Base-by-base conservation (phyloP, 2,329 filamentous ascomycete species). In the Ophiostoma sp. region DNA sequence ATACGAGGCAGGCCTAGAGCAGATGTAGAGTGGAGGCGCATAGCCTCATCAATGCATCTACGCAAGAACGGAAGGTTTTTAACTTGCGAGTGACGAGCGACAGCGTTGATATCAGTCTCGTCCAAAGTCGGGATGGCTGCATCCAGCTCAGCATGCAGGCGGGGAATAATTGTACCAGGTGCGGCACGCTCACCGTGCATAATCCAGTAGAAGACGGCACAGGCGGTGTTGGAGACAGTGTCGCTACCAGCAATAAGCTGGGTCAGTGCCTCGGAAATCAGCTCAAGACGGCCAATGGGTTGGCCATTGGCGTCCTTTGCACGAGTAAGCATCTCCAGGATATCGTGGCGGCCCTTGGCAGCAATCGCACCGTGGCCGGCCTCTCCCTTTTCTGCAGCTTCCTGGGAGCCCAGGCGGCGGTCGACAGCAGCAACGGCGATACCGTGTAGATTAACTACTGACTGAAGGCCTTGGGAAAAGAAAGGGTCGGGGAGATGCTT, bases 171-270 rank as follows among this genome's bases (percentile, higher is more conserved):
- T 3, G 67, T 66, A 48, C 72, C 72, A 5, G 72, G 72, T 1
- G 31, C 23, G 11, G 69, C 68, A 17, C 70, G 68, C 54, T 73
- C 72, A 23, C 72, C 72, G 20, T 73, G 69, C 27, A 73, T 71
- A 54, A 73, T 73, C 72, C 72, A 73, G 65, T 72, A 73, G 36
- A 70, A 62, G 31, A 72, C 67, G 10, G 72, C 72, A 31, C 72
- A 73, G 5, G 72, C 67, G 4, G 72, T 73, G 67, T 73, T 73
- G 57, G 72, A 73, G 31, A 73, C 72, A 57, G 72, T 73, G 66
- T 73, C 72, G 33, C 68, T 70, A 52, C 72, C 72, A 44, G 72
- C 72, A 13, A 73, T 73, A 27, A 73, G 70, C 67, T 73, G 72
- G 5, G 72, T 73, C 35, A 73, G 69, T 8, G 72, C 72, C 39